phyloP scores from a whole-genome alignment of 768 basidiomycete species.

The Coprinopsis sp. region DNA sequence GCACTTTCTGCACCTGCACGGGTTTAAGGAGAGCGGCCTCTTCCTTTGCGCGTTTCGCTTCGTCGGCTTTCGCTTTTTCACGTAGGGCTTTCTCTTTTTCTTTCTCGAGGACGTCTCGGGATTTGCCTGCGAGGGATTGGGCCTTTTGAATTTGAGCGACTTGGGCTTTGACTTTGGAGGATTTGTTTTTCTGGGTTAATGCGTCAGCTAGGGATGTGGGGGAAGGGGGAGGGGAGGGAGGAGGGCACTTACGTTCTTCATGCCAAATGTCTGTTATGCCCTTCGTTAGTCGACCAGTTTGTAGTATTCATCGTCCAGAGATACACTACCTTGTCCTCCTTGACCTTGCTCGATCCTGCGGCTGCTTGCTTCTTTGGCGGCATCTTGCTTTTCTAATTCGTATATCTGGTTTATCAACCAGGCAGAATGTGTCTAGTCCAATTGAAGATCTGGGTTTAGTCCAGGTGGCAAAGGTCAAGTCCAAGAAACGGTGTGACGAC shows the following conservation, averaged over 20 bases:
- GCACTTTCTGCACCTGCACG: constrained; percentile 78
- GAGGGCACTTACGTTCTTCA: constrained; percentile 69
- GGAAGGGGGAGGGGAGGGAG: constrained; percentile 2
- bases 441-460: too few species aligned
- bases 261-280: constrained; percentile 67
- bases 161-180: constrained; percentile 85
- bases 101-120: constrained; percentile 71
- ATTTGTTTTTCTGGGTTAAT: constrained; percentile 79
- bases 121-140: constrained; percentile 71
- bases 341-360: constrained; percentile 63
- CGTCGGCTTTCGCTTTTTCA: constrained; percentile 71
- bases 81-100: constrained; percentile 79
- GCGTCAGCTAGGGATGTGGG: constrained; percentile 6
- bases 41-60: constrained; percentile 81
- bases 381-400: constrained; percentile 39
- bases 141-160: constrained; percentile 79
- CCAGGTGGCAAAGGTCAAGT: too few species aligned
- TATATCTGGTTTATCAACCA: too few species aligned
- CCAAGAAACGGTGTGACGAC: too few species aligned
- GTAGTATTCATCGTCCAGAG: constrained; percentile 15
- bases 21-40: constrained; percentile 81
- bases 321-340: constrained; percentile 73
- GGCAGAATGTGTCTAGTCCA: too few species aligned
- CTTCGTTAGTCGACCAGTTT: constrained; percentile 14
- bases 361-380: constrained; percentile 68